Percentiles rank a stretch among this genome's conserved stretches.
phyloP scores from a whole-genome alignment of 768 basidiomycete species.

The Rhizopogon rudus region DNA sequence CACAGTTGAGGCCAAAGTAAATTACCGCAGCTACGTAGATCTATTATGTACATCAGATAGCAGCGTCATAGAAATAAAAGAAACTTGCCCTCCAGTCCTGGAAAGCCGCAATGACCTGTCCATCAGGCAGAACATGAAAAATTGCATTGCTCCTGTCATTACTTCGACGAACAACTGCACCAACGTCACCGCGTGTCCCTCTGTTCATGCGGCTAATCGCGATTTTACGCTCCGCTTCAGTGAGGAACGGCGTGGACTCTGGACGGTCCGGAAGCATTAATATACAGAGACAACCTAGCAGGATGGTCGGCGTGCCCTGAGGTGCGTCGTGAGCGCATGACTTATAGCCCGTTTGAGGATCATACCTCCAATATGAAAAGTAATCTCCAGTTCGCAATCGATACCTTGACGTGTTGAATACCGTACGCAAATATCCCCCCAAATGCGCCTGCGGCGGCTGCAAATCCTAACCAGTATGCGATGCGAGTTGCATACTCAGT shows the following conservation, averaged over 20 bases:
- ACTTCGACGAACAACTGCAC: slow-evolving; percentile 37
- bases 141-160: not conserved
- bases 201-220: slow-evolving; percentile 33
- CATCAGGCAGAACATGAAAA: slow-evolving; percentile 1
- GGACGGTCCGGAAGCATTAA: slow-evolving; percentile 27
- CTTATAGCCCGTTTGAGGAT: not conserved
- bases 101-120: slow-evolving; percentile 37
- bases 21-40: slow-evolving; percentile 43
- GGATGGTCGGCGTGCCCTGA: slow-evolving; percentile 53
- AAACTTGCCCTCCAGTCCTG: slow-evolving; percentile 38
- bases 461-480: slow-evolving; percentile 52
- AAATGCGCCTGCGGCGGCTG: slow-evolving; percentile 53
- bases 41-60: slow-evolving; percentile 13
- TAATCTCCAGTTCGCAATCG: slow-evolving; percentile 38
- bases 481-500: slow-evolving; percentile 40
- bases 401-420: slow-evolving; percentile 34
- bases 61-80: no score
- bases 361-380: slow-evolving; percentile 25
- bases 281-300: slow-evolving; percentile 23
- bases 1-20: slow-evolving; percentile 44
- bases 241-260: slow-evolving; percentile 29
- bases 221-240: slow-evolving; percentile 26
- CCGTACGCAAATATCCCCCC: slow-evolving; percentile 52
- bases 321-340: not conserved
- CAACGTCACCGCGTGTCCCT: slow-evolving; percentile 37